A percentile compares a stretch with the other conserved stretches of the same genome.
Conservation (phyloP, 2,329 filamentous ascomycete genomes). For the Boeremia lycopersici region DNA sequence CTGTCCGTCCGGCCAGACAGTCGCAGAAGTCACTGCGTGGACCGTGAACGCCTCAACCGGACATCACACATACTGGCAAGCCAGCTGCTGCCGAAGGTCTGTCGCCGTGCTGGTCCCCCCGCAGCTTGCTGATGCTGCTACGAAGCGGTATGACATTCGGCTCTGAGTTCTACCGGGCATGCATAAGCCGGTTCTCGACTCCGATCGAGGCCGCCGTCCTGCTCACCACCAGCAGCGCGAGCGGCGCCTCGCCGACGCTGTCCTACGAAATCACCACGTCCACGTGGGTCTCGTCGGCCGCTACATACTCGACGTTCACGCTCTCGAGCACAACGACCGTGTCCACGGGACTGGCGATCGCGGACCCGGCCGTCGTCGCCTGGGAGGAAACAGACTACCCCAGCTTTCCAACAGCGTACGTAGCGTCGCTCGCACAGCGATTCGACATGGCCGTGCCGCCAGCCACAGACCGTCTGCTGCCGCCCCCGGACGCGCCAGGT, state of each 20-base stretch:
- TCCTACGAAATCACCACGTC: not conserved
- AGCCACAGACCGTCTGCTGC: not conserved
- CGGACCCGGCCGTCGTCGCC: not conserved
- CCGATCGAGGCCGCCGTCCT: not conserved
- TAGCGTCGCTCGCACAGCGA: not conserved
- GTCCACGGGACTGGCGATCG: not conserved
- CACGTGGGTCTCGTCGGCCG: not conserved
- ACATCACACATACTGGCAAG: not conserved
- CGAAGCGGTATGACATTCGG: not conserved
- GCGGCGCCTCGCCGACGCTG: not conserved
- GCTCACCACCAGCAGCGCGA: not conserved
- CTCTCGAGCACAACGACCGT: not conserved
- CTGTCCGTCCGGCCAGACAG: not conserved
- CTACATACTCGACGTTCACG: not conserved
- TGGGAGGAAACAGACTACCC: no score
- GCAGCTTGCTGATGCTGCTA: no score
- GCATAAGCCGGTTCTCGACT: not conserved
- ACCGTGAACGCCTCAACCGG: not conserved
- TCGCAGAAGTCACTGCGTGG: not conserved
- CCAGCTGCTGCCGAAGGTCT: not conserved
- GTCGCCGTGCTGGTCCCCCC: no score
- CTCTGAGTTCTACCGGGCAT: not conserved
- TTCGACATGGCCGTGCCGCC: not conserved
- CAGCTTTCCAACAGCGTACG: no score
- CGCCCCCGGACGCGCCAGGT: not conserved